Conservation (phyloP, 805 yeast genomes). For the Dipodascus albidus region DNA sequence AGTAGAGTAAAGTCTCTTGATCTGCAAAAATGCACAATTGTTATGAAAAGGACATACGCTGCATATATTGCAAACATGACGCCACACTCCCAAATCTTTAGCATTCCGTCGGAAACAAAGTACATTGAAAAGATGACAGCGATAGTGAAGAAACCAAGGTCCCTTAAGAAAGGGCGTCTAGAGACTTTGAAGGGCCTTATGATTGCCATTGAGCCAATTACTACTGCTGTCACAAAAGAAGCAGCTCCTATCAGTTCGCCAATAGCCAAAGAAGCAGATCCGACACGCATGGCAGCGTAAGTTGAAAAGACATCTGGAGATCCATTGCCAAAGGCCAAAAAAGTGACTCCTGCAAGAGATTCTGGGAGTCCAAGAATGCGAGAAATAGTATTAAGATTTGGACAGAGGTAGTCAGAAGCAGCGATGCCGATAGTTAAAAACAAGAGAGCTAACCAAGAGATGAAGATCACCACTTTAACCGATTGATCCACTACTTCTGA, state of each 20-base stretch:
- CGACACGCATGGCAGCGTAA: conserved; percentile 63
- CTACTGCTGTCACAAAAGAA: conserved; percentile 66
- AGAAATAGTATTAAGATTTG: conserved; percentile 62
- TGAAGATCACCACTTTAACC: conserved; percentile 4
- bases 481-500: conserved; percentile 7
- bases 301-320: conserved; percentile 84
- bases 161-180: conserved; percentile 40
- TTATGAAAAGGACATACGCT: conserved; percentile 42
- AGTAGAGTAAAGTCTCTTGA: conserved; percentile 5
- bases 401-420: conserved; percentile 75
- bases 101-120: conserved; percentile 43
- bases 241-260: conserved; percentile 92
- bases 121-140: conserved; percentile 39
- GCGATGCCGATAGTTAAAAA: conserved; percentile 62
- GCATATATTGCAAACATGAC: conserved; percentile 46
- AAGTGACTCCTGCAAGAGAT: conserved; percentile 72
- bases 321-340: conserved; percentile 86
- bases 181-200: conserved; percentile 51
- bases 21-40: conserved; percentile 31
- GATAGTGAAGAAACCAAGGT: conserved; percentile 42
- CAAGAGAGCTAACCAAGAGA: conserved; percentile 28
- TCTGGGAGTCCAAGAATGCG: conserved; percentile 53
- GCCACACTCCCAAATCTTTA: conserved; percentile 46
- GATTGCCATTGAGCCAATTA: conserved; percentile 69
- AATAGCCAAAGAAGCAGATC: conserved; percentile 67